Conservation (phyloP, 441 rosid species). For the Heliophila coronopifolia region DNA sequence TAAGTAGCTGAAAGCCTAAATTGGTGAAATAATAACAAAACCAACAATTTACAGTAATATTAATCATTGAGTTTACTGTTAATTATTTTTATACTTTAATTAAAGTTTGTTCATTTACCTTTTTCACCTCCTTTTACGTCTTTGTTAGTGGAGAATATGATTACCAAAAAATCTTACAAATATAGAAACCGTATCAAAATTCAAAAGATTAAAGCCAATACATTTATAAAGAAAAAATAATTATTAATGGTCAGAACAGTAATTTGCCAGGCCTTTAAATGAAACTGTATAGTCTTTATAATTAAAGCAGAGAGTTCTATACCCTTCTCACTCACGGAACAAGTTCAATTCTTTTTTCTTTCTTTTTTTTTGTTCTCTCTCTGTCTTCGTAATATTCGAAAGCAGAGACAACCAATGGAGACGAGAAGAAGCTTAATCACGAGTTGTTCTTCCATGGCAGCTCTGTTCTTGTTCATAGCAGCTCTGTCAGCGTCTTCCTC, state of each 20-base stretch:
- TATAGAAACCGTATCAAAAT: constrained; percentile 11
- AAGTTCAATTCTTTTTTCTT: not conserved
- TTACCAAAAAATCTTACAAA: not conserved
- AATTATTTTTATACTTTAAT: not conserved
- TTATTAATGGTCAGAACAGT: constrained; percentile 18
- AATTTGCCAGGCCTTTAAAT: not conserved
- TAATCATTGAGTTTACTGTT: constrained; percentile 17
- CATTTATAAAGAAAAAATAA: too few relatives aligned
- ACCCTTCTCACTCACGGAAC: constrained; percentile 26
- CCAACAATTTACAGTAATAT: not conserved
- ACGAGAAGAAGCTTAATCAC: constrained; percentile 26
- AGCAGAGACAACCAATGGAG: constrained; percentile 33
- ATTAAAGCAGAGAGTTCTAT: constrained; percentile 17
- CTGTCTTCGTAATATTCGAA: constrained; percentile 17
- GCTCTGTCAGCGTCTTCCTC: constrained; percentile 38
- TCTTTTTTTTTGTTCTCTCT: constrained; percentile 4
- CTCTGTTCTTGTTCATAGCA: constrained; percentile 35
- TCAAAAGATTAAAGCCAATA: not conserved
- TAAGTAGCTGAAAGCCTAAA: not conserved
- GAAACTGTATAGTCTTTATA: not conserved
- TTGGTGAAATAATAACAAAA: not conserved
- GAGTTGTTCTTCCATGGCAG: constrained; percentile 30
- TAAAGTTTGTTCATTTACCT: not conserved
- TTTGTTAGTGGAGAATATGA: not conserved
- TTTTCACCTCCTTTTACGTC: not conserved